phyloP scores from a whole-genome alignment of 2,329 filamentous ascomycete genomes.

The Mycosphaerelloides madeirae region DNA sequence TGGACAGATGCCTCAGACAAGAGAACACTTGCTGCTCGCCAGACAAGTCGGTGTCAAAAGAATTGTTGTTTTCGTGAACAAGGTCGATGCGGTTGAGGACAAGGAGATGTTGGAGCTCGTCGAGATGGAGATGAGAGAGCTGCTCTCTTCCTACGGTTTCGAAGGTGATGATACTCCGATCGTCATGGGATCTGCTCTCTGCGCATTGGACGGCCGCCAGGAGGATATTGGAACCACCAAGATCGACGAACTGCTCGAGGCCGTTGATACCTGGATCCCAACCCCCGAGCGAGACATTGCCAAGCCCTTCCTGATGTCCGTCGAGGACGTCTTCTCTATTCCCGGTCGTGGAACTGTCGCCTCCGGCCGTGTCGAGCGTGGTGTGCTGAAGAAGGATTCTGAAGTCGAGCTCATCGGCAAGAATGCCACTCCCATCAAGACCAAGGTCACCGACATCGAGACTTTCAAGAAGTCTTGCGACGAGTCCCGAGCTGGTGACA shows the following conservation, averaged over 20 bases:
- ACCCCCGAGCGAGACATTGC: constrained; percentile 90
- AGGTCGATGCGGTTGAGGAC: constrained; percentile 95
- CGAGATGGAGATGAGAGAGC: constrained; percentile 99
- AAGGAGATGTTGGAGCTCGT: constrained; percentile 99
- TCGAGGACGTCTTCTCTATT: constrained; percentile 64
- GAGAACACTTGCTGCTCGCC: constrained; percentile 95
- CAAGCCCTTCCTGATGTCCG: constrained; percentile 98
- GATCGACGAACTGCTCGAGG: constrained; percentile 85
- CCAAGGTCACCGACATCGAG: constrained; percentile 99
- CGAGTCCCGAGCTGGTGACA: constrained; percentile 92
- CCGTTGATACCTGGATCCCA: constrained; percentile 94
- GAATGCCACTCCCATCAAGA: constrained; percentile 77
- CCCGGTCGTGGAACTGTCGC: constrained; percentile 90
- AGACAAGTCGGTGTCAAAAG: constrained; percentile 97
- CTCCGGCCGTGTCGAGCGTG: constrained; percentile 95
- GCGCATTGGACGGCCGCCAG: constrained; percentile 80
- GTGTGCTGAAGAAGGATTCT: constrained; percentile 84
- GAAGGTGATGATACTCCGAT: constrained; percentile 98
- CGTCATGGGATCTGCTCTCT: constrained; percentile 93
- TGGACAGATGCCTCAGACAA: constrained; percentile 99
- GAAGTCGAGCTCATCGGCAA: constrained; percentile 95
- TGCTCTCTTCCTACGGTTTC: constrained; percentile 87
- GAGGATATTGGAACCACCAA: constrained; percentile 81
- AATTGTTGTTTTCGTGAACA: constrained; percentile 99
- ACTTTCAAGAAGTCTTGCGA: constrained; percentile 99